Percentiles rank a stretch among this genome's conserved stretches.
Conservation (phyloP, 176 grass and related monocot genomes). For the Phoenix roebelenii region DNA sequence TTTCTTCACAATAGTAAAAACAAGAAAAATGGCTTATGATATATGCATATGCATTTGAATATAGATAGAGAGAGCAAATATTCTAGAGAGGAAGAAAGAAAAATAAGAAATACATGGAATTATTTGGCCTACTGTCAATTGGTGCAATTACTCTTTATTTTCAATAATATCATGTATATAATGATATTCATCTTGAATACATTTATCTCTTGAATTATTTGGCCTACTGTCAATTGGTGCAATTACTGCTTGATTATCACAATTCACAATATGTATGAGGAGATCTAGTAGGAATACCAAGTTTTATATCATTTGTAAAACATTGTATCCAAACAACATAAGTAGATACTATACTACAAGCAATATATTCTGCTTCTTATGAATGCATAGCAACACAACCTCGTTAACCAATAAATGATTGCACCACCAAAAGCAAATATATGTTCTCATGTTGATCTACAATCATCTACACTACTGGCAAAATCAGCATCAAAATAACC, state of each 20-base stretch:
- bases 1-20: no score
- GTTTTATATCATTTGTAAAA: background rate
- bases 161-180: background rate
- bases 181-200: no score
- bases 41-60: no score
- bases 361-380: background rate
- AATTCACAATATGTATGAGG: background rate
- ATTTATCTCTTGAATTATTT: no score
- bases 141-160: background rate
- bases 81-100: no score
- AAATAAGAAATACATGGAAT: no score
- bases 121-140: no score
- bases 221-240: background rate
- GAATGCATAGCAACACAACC: background rate
- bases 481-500: background rate
- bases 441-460: background rate
- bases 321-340: background rate
- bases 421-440: background rate
- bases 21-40: no score
- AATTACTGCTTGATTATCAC: background rate
- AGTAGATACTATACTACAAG: background rate
- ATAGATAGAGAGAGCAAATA: no score
- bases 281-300: no score
- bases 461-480: background rate
- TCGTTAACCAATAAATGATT: background rate